A percentile compares a stretch with the other conserved stretches of the same genome.
Conservation (phyloP, 768 basidiomycete species). For the Gloeostereum incarnatum region DNA sequence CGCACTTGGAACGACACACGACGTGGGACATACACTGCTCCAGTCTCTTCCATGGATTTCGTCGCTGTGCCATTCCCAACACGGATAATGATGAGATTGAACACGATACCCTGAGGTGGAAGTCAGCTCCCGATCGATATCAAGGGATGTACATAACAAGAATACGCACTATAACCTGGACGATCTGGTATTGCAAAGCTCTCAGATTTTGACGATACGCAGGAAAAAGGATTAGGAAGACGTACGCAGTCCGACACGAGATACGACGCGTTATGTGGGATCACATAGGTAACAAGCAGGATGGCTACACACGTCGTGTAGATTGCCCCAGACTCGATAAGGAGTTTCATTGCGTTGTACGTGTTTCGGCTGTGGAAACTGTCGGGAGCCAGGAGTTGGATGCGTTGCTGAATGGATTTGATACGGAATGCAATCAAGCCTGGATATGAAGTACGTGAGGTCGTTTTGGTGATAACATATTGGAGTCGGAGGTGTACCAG, state of each 20-base stretch:
- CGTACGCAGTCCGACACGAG: constrained; percentile 28
- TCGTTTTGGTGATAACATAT: too few species aligned
- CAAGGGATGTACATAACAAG: background rate
- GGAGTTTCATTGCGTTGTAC: constrained; percentile 20
- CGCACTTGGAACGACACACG: too few species aligned
- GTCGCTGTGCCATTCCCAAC: too few species aligned
- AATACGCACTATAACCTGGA: constrained; percentile 28
- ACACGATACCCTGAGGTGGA: constrained; percentile 25
- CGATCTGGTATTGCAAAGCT: constrained; percentile 16
- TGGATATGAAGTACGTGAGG: too few species aligned
- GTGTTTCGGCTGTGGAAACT: constrained; percentile 15
- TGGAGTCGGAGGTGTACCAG: too few species aligned
- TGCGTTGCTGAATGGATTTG: constrained; percentile 19
- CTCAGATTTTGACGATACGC: background rate
- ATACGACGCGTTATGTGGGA: constrained; percentile 25
- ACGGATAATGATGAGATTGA: constrained; percentile 23
- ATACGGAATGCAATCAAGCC: constrained; percentile 27
- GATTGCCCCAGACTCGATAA: constrained; percentile 30
- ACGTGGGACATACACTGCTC: too few species aligned
- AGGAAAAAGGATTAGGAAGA: constrained; percentile 2
- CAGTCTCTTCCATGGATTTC: too few species aligned
- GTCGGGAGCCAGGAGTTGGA: constrained; percentile 11
- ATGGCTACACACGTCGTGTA: constrained; percentile 26
- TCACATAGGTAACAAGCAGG: constrained; percentile 23
- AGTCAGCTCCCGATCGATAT: background rate